Evolutionary conservation across 2,329 filamentous ascomycete species (phyloP).

Genomic region (Neonectria punicea): DNA sequence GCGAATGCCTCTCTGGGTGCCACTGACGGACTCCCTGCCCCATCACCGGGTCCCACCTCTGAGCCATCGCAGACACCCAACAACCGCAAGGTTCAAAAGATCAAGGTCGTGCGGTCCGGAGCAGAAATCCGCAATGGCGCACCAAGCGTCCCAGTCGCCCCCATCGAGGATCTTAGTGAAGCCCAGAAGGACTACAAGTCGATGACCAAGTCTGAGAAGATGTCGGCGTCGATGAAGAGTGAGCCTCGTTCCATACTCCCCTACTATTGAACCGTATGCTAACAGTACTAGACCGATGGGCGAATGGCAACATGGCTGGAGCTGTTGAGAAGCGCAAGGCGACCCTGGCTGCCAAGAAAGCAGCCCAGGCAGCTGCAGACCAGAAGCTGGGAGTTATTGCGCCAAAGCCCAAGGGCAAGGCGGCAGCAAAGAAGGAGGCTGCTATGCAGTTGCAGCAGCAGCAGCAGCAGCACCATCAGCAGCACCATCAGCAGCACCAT

Average conservation of each 20-base stretch:
- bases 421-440: constrained; percentile 47
- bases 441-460: constrained; percentile 40
- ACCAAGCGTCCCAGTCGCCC: neutral
- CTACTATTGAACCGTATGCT: constrained; percentile 33
- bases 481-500: constrained; percentile 26
- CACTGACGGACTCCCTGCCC: constrained; percentile 28
- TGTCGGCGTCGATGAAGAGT: constrained; percentile 74
- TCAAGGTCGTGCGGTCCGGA: constrained; percentile 50
- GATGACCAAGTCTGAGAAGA: constrained; percentile 74
- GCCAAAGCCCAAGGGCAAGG: constrained; percentile 52
- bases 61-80: constrained; percentile 34
- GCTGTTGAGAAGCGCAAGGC: constrained; percentile 71
- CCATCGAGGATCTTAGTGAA: constrained; percentile 46
- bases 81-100: constrained; percentile 50
- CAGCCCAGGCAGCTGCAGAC: constrained; percentile 55
- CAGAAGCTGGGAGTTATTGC: constrained; percentile 49
- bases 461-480: constrained; percentile 31
- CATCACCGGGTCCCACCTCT: constrained; percentile 32
- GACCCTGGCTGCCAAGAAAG: constrained; percentile 69
- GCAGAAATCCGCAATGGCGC: constrained; percentile 43
- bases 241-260: constrained; percentile 38
- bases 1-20: constrained; percentile 24
- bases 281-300: constrained; percentile 63
- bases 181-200: constrained; percentile 65
- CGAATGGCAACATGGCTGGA: constrained; percentile 67